Evolutionary conservation across 225 moss, liverwort and hornwort genomes (phyloP).

Genomic region (Physcomitrellopsis africana): DNA sequence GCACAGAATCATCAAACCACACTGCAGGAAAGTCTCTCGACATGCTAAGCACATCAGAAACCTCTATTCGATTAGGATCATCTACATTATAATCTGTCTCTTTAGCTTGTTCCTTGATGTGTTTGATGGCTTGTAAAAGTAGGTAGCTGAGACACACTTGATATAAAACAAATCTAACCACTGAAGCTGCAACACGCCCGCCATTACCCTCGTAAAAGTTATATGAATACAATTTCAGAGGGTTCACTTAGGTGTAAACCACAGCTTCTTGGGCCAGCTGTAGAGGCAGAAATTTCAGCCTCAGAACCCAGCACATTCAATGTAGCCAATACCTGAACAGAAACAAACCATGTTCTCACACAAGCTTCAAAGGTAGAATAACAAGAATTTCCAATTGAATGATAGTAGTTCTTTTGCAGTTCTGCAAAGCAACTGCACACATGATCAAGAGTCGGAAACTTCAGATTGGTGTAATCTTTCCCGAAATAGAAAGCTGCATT

Average conservation of each 20-base stretch:
- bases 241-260: slow-evolving; percentile 44
- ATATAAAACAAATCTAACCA: neutral
- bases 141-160: neutral
- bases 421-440: neutral
- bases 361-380: slow-evolving; percentile 2
- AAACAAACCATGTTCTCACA: slow-evolving; percentile 17
- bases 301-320: slow-evolving; percentile 63
- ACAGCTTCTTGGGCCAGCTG: slow-evolving; percentile 68
- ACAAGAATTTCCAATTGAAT: neutral
- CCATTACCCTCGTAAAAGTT: neutral
- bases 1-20: neutral
- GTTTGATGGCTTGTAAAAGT: neutral
- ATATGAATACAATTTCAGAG: slow-evolving; percentile 22
- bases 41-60: neutral
- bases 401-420: neutral
- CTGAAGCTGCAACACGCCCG: neutral
- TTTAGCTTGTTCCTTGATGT: neutral
- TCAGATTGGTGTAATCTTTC: no score
- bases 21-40: neutral
- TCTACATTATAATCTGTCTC: no score
- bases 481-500: no score
- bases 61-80: neutral
- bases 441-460: neutral
- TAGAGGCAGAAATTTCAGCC: slow-evolving; percentile 51
- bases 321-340: slow-evolving; percentile 77